Base-by-base conservation (phyloP, 2,329 filamentous ascomycete genomes). In the Chrysoporthe cubensis region DNA sequence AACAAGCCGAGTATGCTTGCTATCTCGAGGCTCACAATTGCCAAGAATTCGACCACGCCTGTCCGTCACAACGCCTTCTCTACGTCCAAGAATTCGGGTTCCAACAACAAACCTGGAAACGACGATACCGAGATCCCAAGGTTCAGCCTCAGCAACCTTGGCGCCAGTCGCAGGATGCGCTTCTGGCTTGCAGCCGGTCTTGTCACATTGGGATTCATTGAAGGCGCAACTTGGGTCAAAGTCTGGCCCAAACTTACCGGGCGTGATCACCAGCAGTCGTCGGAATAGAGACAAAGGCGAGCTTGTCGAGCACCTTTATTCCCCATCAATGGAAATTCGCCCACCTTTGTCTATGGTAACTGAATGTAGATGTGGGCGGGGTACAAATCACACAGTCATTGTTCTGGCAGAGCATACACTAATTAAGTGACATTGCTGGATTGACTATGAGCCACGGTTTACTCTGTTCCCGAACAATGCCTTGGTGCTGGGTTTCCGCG, bases 231-330 rank as follows among this genome's bases (percentile, higher is more conserved):
- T 32, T 75, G 70, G 71, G 50, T 70, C 40, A 72, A 69, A 37
- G 73, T 72, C 44, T 72, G 69, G 62, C 74, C 74, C 1, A 71
- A 66, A 71, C 69, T 74, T 11, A 54, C 66, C 42, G 71, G 72
- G 18, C 69, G 68, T 62, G 60, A 65, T 40, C 62, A 69, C 11
- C 59, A 43, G 42, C 26, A 54, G 40, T n/a, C 48, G 5, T 52
- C 32, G 34, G 58, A 11, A 34, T 26, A 42, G 40, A 37, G 3
- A 16, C 8, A 4, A 50, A 34, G 42, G 26, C 21, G n/a, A 7
- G 43, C 21, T 32, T 18, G 46, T 37, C 5, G 16, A n/a, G 59
- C 42, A 6, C 7, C 44, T 62, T 50, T 37, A 44, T 62, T 18
- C n/a, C 11, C 9, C 18, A 13, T 14, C 32, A 14, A 37, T n/a